phyloP scores from a whole-genome alignment of 140 eudicot species.

The Senecio squalidus region DNA sequence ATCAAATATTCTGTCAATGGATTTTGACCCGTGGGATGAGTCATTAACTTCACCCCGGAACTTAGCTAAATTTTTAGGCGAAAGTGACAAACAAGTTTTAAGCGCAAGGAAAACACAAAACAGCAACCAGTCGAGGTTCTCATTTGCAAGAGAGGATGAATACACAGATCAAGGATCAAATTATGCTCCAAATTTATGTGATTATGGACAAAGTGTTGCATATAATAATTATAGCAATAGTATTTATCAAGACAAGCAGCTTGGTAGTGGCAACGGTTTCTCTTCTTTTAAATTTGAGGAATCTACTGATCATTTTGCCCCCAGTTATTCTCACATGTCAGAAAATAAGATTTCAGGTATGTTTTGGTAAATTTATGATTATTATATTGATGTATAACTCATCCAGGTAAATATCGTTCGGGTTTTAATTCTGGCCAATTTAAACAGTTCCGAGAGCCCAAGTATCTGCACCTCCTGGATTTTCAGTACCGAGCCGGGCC shows the following conservation, averaged over 20 bases:
- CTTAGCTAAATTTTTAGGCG: constrained; percentile 50
- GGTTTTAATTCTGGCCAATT: not conserved
- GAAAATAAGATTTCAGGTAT: constrained; percentile 28
- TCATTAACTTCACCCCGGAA: constrained; percentile 54
- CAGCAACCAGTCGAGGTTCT: constrained; percentile 69
- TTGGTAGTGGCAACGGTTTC: constrained; percentile 23
- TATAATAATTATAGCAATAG: constrained; percentile 24
- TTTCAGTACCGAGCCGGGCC: constrained; percentile 54
- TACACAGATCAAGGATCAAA: constrained; percentile 31
- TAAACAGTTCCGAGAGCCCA: constrained; percentile 56
- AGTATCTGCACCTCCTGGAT: constrained; percentile 78
- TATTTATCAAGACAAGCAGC: constrained; percentile 29
- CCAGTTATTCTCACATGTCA: not conserved
- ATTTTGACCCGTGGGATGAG: constrained; percentile 62
- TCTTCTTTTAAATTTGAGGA: constrained; percentile 34
- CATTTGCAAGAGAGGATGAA: constrained; percentile 71
- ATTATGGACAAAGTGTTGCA: constrained; percentile 23
- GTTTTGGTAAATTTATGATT: not conserved
- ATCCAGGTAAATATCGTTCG: not conserved
- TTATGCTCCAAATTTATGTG: constrained; percentile 20
- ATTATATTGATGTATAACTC: too few relatives aligned
- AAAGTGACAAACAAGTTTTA: constrained; percentile 39
- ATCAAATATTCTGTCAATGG: constrained; percentile 61
- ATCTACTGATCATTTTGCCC: constrained; percentile 31
- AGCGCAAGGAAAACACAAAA: constrained; percentile 45